Percentiles rank a stretch among this genome's conserved stretches.
These are phyloP conservation scores for Suillus alpinus DNA, from an alignment of 768 basidiomycete genomes.

Conservation along the genomic window DNA sequence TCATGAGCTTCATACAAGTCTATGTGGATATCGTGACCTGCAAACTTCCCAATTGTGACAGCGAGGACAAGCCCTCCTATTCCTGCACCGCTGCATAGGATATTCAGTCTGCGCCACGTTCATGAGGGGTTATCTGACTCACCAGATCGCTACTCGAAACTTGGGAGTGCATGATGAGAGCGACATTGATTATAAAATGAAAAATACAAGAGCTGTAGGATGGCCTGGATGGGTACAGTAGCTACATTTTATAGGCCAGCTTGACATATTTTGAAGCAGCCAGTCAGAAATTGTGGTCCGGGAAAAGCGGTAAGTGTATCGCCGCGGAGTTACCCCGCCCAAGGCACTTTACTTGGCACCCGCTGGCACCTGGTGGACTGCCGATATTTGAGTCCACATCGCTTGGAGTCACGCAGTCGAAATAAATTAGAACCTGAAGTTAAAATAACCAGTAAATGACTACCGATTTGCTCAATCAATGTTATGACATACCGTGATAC, in stretches of 20 bases:
- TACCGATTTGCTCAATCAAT: not conserved
- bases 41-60: slow-evolving; percentile 24
- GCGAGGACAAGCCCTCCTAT: slow-evolving; percentile 37
- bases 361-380: not conserved
- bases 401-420: not conserved
- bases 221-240: not conserved
- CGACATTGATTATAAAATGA: not conserved
- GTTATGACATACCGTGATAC: not conserved
- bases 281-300: not conserved
- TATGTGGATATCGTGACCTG: slow-evolving; percentile 23
- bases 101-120: not conserved
- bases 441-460: not conserved
- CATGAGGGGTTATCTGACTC: not conserved
- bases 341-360: too few relatives aligned
- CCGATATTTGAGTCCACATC: not conserved
- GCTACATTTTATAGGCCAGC: not conserved
- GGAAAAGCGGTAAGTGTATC: too few relatives aligned
- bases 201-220: not conserved
- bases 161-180: not conserved
- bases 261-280: not conserved
- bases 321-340: too few relatives aligned
- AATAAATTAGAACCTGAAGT: not conserved
- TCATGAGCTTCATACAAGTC: slow-evolving; percentile 44
- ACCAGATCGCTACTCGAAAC: slow-evolving; percentile 21
- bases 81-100: slow-evolving; percentile 33